phyloP scores from a whole-genome alignment of 2,329 filamentous ascomycete species.

The Lasiodiplodia theobromae region DNA sequence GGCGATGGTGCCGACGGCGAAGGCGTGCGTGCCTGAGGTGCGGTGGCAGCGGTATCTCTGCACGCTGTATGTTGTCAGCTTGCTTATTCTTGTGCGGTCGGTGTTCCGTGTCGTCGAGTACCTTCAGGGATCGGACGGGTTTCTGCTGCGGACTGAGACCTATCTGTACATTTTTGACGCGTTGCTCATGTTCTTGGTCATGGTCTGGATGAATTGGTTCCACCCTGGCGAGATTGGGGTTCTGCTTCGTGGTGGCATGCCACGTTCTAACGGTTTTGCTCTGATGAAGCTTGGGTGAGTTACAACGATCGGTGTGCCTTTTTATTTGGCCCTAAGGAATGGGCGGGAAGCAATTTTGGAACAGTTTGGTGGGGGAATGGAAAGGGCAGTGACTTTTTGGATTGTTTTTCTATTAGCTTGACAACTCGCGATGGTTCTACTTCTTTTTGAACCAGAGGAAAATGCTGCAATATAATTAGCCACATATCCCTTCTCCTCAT shows the following conservation, averaged over 20 bases:
- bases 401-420: too few species aligned
- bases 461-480: too few species aligned
- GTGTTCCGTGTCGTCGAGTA: constrained; percentile 60
- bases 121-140: constrained; percentile 52
- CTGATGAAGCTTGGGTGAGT: too few species aligned
- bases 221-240: constrained; percentile 42
- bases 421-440: too few species aligned
- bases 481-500: too few species aligned
- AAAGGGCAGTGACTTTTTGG: too few species aligned
- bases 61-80: constrained; percentile 52
- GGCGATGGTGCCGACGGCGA: constrained; percentile 31
- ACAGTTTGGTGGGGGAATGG: too few species aligned
- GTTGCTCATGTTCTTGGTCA: constrained; percentile 52
- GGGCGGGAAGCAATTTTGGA: too few species aligned
- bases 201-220: constrained; percentile 47
- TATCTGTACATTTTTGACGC: constrained; percentile 59
- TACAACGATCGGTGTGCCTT: rapidly evolving
- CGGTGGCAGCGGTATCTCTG: constrained; percentile 45
- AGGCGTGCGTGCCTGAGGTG: neutral
- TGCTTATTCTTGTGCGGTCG: constrained; percentile 57
- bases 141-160: constrained; percentile 53
- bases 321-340: too few species aligned
- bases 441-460: too few species aligned
- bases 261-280: too few species aligned
- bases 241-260: neutral